A percentile compares a stretch with the other conserved stretches of the same genome.
phyloP scores from a whole-genome alignment of 2,329 filamentous ascomycete species.

The Nigrograna mackinnonii region DNA sequence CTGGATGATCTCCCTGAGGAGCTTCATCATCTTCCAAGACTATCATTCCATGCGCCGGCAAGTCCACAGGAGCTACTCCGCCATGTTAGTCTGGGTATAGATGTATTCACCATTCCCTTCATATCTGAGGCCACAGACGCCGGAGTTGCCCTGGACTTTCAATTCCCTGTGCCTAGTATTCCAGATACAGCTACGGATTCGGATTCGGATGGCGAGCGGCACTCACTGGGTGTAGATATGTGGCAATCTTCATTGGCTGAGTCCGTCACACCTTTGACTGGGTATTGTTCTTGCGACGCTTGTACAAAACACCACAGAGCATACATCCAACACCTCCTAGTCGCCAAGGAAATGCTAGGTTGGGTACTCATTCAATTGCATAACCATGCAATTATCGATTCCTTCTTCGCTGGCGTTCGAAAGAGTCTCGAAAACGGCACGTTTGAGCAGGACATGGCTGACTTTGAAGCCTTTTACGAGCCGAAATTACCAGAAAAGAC shows the following conservation, averaged over 20 bases:
- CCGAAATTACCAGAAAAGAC: conserved; percentile 71
- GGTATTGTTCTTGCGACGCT: conserved; percentile 76
- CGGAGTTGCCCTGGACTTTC: conserved; percentile 81
- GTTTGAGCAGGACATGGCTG: conserved; percentile 57
- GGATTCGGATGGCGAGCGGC: conserved; percentile 11
- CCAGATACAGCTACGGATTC: conserved; percentile 11
- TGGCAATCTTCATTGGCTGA: conserved; percentile 66
- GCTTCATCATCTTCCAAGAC: conserved; percentile 67
- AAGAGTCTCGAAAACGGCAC: conserved; percentile 61
- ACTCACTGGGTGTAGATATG: conserved; percentile 73
- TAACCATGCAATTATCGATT: conserved; percentile 74
- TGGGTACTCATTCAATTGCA: conserved; percentile 94
- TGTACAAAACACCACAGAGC: conserved; percentile 84
- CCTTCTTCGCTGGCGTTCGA: conserved; percentile 76
- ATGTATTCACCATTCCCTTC: conserved; percentile 79
- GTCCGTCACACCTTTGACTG: conserved; percentile 64
- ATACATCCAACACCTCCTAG: conserved; percentile 84
- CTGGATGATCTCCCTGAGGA: conserved; percentile 67
- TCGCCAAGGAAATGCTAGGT: conserved; percentile 93
- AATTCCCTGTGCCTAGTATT: conserved; percentile 60
- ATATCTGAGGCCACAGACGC: conserved; percentile 75
- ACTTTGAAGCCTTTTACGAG: conserved; percentile 72
- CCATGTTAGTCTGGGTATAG: conserved; percentile 76
- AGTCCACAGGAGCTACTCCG: conserved; percentile 78
- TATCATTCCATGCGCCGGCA: conserved; percentile 71